Evolutionary conservation across 768 basidiomycete species (phyloP).

Genomic region (Boletus pseudo-olivaceus): DNA sequence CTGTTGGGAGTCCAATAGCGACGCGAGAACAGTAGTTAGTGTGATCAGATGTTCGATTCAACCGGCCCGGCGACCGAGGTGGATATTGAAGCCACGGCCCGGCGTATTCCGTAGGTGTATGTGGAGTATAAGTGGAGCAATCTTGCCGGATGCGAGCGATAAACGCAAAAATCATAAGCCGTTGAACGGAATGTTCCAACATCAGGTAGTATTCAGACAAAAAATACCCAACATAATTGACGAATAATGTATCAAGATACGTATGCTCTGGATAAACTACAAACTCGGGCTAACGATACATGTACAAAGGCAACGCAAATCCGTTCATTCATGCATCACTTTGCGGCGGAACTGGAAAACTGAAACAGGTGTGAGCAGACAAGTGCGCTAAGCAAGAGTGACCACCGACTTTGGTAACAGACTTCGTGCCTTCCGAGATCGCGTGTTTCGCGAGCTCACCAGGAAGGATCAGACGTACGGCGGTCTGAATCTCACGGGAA

Average conservation of each 20-base stretch:
- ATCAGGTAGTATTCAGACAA: not conserved
- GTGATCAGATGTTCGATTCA: constrained; percentile 1
- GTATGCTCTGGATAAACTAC: constrained; percentile 15
- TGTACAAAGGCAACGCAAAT: constrained; percentile 1
- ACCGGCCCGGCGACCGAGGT: not conserved
- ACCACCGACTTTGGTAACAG: constrained; percentile 73
- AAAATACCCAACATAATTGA: constrained; percentile 12
- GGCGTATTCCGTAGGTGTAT: too few relatives aligned
- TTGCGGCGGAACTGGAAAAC: constrained; percentile 71
- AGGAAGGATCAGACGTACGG: constrained; percentile 94
- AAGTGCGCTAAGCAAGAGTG: not conserved
- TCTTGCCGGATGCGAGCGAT: too few relatives aligned
- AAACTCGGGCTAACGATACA: constrained; percentile 27
- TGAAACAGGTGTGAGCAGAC: constrained; percentile 30
- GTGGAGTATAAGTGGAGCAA: too few relatives aligned
- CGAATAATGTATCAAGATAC: constrained; percentile 20
- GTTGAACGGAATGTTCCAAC: not conserved
- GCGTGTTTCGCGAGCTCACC: constrained; percentile 83
- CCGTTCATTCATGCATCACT: constrained; percentile 38
- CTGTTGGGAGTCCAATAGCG: not conserved
- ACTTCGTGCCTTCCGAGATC: constrained; percentile 86
- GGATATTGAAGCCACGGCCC: not conserved
- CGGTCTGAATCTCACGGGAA: constrained; percentile 96
- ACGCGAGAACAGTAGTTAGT: too few relatives aligned
- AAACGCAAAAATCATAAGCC: too few relatives aligned